Evolutionary conservation across 129 eudicot genomes (phyloP), one percentile per base, ranked within the genome.

Genomic region (Lactuca sativa): DNA sequence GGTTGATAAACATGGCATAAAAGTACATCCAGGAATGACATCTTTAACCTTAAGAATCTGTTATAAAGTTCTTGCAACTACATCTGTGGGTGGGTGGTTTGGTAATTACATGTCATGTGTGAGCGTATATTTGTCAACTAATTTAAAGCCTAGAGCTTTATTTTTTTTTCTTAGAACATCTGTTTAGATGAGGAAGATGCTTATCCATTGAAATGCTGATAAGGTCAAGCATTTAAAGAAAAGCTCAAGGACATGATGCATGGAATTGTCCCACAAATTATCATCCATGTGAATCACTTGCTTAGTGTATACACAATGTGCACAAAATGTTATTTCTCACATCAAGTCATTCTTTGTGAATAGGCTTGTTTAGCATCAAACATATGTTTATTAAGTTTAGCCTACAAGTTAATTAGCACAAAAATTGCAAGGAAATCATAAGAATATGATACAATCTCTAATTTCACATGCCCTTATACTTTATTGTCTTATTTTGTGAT

Each of bases 1-100:
- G 16, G 64, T 67, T 67, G 68, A 59, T 37, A 71, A 44, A 51
- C 68, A 59, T 60, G 59, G n/a, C 76, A 15, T 18, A 48, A 71
- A 71, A 71, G 51, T 59, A 48, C 49, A 59, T 43, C 6, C 38
- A 33, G 38, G 51, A 71, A 41, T 47, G 56, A 15, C 75, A 71
- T 71, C 32, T 18, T 71, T 44, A 52, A 15, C 66, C 48, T 58
- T 70, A 17, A 25, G 49, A 21, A 38, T 62, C 52, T 14, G 43
- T 17, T 41, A 8, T n/a, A 38, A 62, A 36, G 5, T 31, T 59
- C 34, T 70, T 25, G 7, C 53, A 25, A 34, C 38, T 34, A 30
- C 17, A 41, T 69, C 38, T 13, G 62, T 34, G 65, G 69, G 30
- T 36, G 61, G 69, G 54, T 60, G 51, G 16, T 61, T 51, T 60